Evolutionary conservation across 768 basidiomycete species (phyloP), one percentile per base, ranked within the genome.

Genomic region (Leucogyrophana mollusca): DNA sequence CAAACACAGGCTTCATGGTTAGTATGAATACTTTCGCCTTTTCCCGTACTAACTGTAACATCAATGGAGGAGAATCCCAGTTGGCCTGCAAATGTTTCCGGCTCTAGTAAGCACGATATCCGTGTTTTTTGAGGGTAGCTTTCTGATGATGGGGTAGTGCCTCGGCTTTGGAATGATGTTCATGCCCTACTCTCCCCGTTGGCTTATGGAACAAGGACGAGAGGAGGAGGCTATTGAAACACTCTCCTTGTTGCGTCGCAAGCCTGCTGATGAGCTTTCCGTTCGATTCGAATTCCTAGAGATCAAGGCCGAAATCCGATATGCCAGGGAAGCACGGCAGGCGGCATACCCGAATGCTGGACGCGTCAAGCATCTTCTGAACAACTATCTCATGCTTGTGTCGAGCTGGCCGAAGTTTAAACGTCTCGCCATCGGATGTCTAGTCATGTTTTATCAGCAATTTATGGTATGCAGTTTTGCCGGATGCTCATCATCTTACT

Each of bases 141-240:
- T 30, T 34, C 9, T 40, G 9, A 36, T 24, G 16, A 9, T 49
- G 40, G 57, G 20, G 22, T 41, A 64, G 65, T 58, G 56, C n/a
- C 53, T 66, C 44, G 63, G 57, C 6, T 40, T 65, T 24, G 63
- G 63, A 30, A 65, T 65, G 63, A 33, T 40, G 16, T 60, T 69
- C 37, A 60, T 73, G 55, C 72, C 72, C 17, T 71, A 67, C 43
- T 73, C 73, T 16, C 73, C 73, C 16, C 66, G 73, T 40, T 74
- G 73, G 67, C 56, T 73, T 30, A 63, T 66, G 49, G 65, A 68
- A 41, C 60, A 65, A 54, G 68, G 68, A 0, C 65, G 68, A 6
- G 61, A 62, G 37, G 57, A 55, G 4, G 71, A 74, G 34, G 70
- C 71, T 6, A 43, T 68, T 18, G 40, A 52, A 11, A 68, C 65